These are phyloP conservation scores for Wickerhamiella pararugosa DNA, from an alignment of 1,139 yeast genomes.

Conservation along the genomic window DNA sequence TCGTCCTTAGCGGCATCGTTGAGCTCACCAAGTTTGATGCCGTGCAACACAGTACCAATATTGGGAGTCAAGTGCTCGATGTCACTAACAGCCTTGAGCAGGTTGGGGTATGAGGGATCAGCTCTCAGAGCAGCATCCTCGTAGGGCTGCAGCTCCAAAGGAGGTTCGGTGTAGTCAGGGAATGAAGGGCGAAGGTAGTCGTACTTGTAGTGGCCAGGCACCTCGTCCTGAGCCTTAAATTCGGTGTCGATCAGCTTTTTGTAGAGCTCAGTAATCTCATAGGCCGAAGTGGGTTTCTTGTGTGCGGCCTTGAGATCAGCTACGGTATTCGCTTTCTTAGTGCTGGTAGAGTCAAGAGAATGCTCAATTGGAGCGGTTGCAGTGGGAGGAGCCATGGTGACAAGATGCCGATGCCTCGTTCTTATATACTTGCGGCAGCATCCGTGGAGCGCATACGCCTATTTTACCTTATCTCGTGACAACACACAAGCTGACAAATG, in stretches of 20 bases:
- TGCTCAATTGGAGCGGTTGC: no score
- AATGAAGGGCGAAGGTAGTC: slow-evolving; percentile 21
- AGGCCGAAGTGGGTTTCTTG: background rate
- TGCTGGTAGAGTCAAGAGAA: no score
- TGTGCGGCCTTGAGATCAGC: no score
- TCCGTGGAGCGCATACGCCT: no score
- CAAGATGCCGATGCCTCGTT: no score
- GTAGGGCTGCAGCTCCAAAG: slow-evolving; percentile 10
- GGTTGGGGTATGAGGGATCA: slow-evolving; percentile 34
- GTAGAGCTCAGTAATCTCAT: slow-evolving; percentile 6
- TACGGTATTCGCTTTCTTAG: no score
- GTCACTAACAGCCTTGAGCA: slow-evolving; percentile 25
- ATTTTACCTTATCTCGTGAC: no score
- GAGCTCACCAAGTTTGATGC: slow-evolving; percentile 41
- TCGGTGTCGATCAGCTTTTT: background rate
- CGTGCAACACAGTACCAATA: slow-evolving; percentile 44
- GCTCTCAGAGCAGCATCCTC: slow-evolving; percentile 24
- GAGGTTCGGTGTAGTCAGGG: slow-evolving; percentile 20
- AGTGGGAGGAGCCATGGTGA: no score
- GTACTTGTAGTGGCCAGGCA: slow-evolving; percentile 16
- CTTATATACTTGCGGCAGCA: no score
- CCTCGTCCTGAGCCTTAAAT: slow-evolving; percentile 6
- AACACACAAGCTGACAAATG: no score
- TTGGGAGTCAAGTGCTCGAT: slow-evolving; percentile 39
- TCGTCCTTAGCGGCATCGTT: slow-evolving; percentile 41